Conservation (phyloP, 805 yeast species). For the Pichia pseudocactophila region DNA sequence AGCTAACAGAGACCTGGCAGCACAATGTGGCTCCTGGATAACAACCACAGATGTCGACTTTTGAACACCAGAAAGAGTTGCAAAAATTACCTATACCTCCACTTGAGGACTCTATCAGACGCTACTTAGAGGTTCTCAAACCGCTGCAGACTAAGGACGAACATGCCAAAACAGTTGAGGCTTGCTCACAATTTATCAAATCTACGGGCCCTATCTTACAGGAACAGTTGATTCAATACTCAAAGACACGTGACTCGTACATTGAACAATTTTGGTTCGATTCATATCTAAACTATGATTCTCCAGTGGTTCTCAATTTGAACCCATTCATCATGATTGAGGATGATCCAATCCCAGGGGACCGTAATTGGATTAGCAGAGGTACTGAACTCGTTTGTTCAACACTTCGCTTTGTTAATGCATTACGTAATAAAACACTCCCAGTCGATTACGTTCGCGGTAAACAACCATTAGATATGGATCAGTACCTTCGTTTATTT, state of each 20-base stretch:
- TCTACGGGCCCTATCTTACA: conserved; percentile 53
- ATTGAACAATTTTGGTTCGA: conserved; percentile 95
- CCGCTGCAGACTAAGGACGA: conserved; percentile 79
- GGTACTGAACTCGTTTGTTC: conserved; percentile 75
- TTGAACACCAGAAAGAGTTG: conserved; percentile 48
- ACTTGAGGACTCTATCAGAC: conserved; percentile 53
- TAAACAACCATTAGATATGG: conserved; percentile 71
- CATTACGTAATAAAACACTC: conserved; percentile 64
- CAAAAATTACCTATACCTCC: conserved; percentile 75
- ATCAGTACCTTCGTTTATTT: conserved; percentile 78
- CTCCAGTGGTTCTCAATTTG: conserved; percentile 83
- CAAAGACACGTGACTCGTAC: conserved; percentile 61
- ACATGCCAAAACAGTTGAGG: conserved; percentile 48
- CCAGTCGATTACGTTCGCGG: conserved; percentile 61
- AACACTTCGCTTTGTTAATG: conserved; percentile 70
- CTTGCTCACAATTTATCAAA: conserved; percentile 48
- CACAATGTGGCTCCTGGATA: background rate
- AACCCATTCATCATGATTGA: conserved; percentile 86
- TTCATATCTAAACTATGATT: conserved; percentile 77
- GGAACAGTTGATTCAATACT: conserved; percentile 50
- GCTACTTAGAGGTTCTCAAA: conserved; percentile 56
- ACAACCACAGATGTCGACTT: conserved; percentile 29
- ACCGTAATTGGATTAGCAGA: conserved; percentile 59
- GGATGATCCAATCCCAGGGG: conserved; percentile 78
- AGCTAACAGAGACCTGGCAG: too few relatives aligned